phyloP scores from a whole-genome alignment of 1,284 basidiomycete species.

The Boletellus sp. region DNA sequence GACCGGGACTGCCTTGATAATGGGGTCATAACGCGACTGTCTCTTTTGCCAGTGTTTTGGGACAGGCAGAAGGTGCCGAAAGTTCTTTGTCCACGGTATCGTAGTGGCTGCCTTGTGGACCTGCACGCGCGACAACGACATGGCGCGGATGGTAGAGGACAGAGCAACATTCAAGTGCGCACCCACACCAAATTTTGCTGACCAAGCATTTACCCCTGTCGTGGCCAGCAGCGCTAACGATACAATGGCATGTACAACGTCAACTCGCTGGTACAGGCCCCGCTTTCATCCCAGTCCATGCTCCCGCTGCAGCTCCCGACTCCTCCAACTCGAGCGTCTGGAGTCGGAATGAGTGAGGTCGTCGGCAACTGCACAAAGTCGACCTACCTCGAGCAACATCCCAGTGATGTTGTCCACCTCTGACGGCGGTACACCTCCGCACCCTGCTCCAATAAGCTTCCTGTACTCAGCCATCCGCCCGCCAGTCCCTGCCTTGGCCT shows the following conservation, averaged over 20 bases:
- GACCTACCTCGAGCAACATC: conserved; percentile 76
- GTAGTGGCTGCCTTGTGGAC: conserved; percentile 47
- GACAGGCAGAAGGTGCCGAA: conserved; percentile 58
- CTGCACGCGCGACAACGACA: conserved; percentile 40
- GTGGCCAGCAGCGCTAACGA: no score
- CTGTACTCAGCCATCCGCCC: conserved; percentile 87
- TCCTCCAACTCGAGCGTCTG: conserved; percentile 75
- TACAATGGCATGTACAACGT: neutral
- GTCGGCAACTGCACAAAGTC: neutral
- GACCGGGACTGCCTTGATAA: conserved; percentile 51
- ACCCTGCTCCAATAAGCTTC: conserved; percentile 80
- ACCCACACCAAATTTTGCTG: conserved; percentile 10
- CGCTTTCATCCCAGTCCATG: conserved; percentile 36
- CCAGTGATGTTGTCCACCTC: conserved; percentile 85
- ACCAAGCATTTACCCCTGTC: conserved; percentile 20
- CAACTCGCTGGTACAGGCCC: conserved; percentile 22
- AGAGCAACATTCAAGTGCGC: neutral
- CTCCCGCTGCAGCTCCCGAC: conserved; percentile 51
- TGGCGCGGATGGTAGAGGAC: conserved; percentile 3
- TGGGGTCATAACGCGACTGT: conserved; percentile 31
- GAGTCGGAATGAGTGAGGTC: conserved; percentile 3
- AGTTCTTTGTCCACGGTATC: conserved; percentile 57
- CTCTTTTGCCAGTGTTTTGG: conserved; percentile 41
- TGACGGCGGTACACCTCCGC: conserved; percentile 79
- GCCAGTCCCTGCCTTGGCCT: conserved; percentile 85